Evolutionary conservation across 2,329 filamentous ascomycete species (phyloP).

Genomic region (Dactylellina leptospora): DNA sequence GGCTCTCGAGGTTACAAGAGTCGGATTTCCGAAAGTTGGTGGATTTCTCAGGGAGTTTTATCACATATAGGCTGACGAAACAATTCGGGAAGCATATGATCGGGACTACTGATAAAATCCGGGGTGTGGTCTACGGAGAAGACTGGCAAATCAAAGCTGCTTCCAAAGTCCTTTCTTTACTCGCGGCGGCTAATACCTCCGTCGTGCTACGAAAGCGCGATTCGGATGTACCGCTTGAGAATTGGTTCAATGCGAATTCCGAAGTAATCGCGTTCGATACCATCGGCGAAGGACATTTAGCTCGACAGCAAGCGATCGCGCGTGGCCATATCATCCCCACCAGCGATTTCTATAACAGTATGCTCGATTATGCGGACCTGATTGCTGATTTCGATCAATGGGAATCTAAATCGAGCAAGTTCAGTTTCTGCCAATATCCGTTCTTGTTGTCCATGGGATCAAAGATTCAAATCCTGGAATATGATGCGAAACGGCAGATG

Average conservation of each 20-base stretch:
- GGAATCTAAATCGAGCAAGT: conserved; percentile 77
- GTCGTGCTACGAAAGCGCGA: conserved; percentile 40
- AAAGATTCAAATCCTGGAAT: conserved; percentile 88
- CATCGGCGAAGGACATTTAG: conserved; percentile 27
- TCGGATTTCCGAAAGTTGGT: conserved; percentile 76
- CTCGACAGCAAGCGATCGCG: conserved; percentile 62
- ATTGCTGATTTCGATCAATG: conserved; percentile 86
- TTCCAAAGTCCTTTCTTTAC: conserved; percentile 78
- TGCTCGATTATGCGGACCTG: conserved; percentile 86
- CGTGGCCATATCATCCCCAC: conserved; percentile 77
- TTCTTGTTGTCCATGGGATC: conserved; percentile 91
- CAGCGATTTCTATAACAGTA: conserved; percentile 85
- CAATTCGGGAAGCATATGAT: conserved; percentile 68
- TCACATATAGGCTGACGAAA: conserved; percentile 79
- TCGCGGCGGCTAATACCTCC: conserved; percentile 82
- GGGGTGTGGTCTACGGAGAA: conserved; percentile 73
- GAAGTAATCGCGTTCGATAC: conserved; percentile 26
- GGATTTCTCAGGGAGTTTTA: conserved; percentile 78
- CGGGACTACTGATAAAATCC: conserved; percentile 58
- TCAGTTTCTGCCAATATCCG: conserved; percentile 90
- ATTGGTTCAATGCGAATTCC: conserved; percentile 42
- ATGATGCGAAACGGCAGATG: conserved; percentile 90
- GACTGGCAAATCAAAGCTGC: conserved; percentile 91
- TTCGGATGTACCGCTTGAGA: conserved; percentile 19
- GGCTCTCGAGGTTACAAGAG: conserved; percentile 77